phyloP scores from a whole-genome alignment of 768 basidiomycete genomes.

The Symmetrospora coprosmae region DNA sequence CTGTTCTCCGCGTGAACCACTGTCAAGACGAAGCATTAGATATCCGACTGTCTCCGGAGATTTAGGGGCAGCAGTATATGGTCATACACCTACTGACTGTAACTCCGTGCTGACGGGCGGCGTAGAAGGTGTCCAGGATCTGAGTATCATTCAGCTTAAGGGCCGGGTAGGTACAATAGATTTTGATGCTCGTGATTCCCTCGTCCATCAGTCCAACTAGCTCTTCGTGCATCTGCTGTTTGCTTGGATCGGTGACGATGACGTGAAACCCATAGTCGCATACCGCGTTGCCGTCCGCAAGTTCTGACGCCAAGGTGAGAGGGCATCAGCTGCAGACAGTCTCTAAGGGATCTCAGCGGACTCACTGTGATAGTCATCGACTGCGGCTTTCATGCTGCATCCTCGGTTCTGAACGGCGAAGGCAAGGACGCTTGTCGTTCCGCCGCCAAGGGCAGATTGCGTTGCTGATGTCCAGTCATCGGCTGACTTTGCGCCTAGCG shows the following conservation, averaged over 20 bases:
- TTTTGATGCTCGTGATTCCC: conserved; percentile 38
- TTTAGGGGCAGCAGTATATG: not conserved
- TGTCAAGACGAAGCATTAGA: not conserved
- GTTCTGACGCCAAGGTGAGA: conserved; percentile 13
- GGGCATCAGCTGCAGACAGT: not conserved
- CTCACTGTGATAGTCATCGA: conserved; percentile 35
- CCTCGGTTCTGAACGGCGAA: conserved; percentile 37
- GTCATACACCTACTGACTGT: conserved; percentile 27
- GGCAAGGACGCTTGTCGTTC: conserved; percentile 38
- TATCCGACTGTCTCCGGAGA: not conserved
- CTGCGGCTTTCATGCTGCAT: conserved; percentile 31
- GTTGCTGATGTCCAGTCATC: conserved; percentile 38
- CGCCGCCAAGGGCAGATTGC: conserved; percentile 36
- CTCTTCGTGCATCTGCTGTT: conserved; percentile 36
- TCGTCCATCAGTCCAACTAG: conserved; percentile 36
- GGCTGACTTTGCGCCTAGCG: conserved; percentile 31
- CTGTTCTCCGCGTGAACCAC: conserved; percentile 37
- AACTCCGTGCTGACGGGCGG: conserved; percentile 34
- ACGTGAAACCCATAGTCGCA: conserved; percentile 38
- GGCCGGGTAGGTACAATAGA: conserved; percentile 39
- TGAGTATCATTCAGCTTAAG: conserved; percentile 36
- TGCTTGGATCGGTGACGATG: conserved; percentile 38
- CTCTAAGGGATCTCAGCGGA: not conserved
- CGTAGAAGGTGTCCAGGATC: conserved; percentile 36
- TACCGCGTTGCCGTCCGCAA: conserved; percentile 34